Conservation (phyloP, 352 stramenopile species). For the Phytophthora sojae region DNA sequence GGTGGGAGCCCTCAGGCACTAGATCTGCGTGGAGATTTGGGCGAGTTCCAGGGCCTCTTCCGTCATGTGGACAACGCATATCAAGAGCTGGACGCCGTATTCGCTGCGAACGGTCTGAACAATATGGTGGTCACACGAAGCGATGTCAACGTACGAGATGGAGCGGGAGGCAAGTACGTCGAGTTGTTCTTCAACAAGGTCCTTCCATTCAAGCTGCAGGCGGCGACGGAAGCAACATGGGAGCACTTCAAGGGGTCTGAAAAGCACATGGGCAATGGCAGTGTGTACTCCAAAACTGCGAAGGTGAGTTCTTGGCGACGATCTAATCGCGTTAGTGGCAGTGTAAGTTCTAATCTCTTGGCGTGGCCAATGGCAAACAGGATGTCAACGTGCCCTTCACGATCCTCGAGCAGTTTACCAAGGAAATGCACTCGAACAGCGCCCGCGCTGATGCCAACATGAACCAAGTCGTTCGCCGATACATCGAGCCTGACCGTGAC, state of each 20-base stretch:
- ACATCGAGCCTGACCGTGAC: constrained; percentile 39
- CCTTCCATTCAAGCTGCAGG: constrained; percentile 48
- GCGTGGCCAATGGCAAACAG: constrained; percentile 19
- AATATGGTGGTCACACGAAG: constrained; percentile 34
- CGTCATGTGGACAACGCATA: constrained; percentile 32
- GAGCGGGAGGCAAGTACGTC: constrained; percentile 32
- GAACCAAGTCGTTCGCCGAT: constrained; percentile 40
- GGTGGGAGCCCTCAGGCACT: constrained; percentile 18
- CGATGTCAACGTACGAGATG: constrained; percentile 42
- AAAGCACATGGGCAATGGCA: constrained; percentile 40
- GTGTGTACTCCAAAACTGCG: constrained; percentile 37
- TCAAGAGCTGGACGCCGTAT: constrained; percentile 34
- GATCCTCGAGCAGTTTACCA: constrained; percentile 42
- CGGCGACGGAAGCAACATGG: constrained; percentile 39
- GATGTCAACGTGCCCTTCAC: constrained; percentile 37
- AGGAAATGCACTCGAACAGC: constrained; percentile 35
- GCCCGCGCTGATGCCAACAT: constrained; percentile 34
- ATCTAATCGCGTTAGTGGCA: not conserved
- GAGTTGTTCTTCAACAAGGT: constrained; percentile 50
- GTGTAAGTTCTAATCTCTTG: not conserved
- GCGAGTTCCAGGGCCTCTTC: constrained; percentile 38
- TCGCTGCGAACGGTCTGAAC: constrained; percentile 32
- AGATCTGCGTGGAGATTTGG: constrained; percentile 24
- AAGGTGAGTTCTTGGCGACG: constrained; percentile 17
- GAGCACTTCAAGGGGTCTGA: constrained; percentile 41